phyloP scores from a whole-genome alignment of 2,329 filamentous ascomycete genomes.

The Teratosphaeria destructans region DNA sequence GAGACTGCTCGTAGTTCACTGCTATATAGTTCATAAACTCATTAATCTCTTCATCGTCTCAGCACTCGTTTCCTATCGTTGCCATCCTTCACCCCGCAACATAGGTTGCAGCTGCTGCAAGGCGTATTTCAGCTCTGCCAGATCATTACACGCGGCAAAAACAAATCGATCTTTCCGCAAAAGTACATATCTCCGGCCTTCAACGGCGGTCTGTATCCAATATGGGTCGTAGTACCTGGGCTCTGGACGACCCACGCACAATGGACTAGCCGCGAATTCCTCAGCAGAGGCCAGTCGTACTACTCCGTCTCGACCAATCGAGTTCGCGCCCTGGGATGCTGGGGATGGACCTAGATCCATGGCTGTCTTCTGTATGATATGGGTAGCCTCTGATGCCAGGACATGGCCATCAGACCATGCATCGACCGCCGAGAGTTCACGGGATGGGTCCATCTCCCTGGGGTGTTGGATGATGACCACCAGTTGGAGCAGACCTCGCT shows the following conservation, averaged over 20 bases:
- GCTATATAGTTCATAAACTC: not conserved
- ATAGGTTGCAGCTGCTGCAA: not conserved
- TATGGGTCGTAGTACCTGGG: not conserved
- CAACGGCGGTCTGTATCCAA: not conserved
- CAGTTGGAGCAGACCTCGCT: slow-evolving; percentile 1
- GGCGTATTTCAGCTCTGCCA: not conserved
- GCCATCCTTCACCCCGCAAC: not conserved
- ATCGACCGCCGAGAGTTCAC: not conserved
- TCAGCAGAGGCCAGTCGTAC: not conserved
- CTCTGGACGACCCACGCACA: not conserved
- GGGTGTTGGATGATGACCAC: not conserved
- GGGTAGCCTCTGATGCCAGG: slow-evolving; percentile 1
- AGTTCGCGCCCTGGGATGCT: not conserved
- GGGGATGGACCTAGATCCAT: not conserved
- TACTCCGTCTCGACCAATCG: not conserved
- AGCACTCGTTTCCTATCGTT: not conserved
- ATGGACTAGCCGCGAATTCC: not conserved
- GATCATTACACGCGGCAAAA: not conserved
- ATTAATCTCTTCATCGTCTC: not conserved
- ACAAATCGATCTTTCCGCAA: not conserved
- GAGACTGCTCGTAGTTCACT: not conserved
- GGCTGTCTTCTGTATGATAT: not conserved
- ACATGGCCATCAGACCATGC: not conserved
- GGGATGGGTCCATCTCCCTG: not conserved
- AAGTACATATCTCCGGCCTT: not conserved